Percentiles rank a stretch among this genome's conserved stretches.
Conservation (phyloP, 2,329 filamentous ascomycete genomes). For the Nemania diffusa region DNA sequence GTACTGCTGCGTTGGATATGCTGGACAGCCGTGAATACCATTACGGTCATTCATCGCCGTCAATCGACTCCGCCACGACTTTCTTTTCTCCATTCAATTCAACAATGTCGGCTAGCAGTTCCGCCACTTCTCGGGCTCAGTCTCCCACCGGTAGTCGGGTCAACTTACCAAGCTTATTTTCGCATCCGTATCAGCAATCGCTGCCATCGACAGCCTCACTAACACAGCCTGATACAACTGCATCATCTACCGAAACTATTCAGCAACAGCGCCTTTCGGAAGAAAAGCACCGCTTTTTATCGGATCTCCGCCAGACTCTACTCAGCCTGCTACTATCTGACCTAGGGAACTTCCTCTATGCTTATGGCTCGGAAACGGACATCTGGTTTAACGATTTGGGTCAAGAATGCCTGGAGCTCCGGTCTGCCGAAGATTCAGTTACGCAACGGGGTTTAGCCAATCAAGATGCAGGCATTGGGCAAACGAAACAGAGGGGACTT, state of each 20-base stretch:
- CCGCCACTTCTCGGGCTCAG: slow-evolving; percentile 68
- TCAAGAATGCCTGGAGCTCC: slow-evolving; percentile 72
- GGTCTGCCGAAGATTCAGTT: slow-evolving; percentile 64
- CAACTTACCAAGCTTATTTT: slow-evolving; percentile 64
- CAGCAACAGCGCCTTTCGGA: slow-evolving; percentile 70
- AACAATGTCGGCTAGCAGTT: slow-evolving; percentile 70
- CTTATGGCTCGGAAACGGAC: slow-evolving; percentile 92
- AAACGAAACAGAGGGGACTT: slow-evolving; percentile 62
- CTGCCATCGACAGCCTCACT: slow-evolving; percentile 59
- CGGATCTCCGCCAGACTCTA: slow-evolving; percentile 79
- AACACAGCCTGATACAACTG: slow-evolving; percentile 71
- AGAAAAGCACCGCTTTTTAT: slow-evolving; percentile 81
- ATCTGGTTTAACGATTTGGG: slow-evolving; percentile 80
- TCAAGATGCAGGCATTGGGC: slow-evolving; percentile 57
- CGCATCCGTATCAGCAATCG: slow-evolving; percentile 55
- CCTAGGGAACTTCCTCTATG: slow-evolving; percentile 85
- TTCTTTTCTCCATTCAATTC: slow-evolving; percentile 92
- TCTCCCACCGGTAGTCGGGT: slow-evolving; percentile 71
- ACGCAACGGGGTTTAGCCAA: slow-evolving; percentile 54
- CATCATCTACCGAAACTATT: slow-evolving; percentile 74
- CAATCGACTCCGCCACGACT: slow-evolving; percentile 79
- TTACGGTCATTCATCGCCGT: slow-evolving; percentile 75
- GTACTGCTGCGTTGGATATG: slow-evolving; percentile 70
- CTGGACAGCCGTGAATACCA: slow-evolving; percentile 76
- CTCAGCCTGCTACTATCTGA: slow-evolving; percentile 90